Conservation (phyloP, 129 eudicot species). For the Lactuca sativa region DNA sequence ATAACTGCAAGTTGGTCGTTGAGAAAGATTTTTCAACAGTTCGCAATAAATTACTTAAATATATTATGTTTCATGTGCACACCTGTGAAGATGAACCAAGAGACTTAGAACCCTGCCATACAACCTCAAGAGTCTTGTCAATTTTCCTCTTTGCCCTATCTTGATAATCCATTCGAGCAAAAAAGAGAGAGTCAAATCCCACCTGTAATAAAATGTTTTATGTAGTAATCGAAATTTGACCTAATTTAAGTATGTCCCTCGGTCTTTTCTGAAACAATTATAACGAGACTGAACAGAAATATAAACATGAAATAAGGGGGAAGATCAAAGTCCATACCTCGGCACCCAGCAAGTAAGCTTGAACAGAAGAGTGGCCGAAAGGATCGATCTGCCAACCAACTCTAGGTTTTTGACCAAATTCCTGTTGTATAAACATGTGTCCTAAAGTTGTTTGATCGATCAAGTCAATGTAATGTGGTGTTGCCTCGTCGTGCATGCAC, state of each 20-base stretch:
- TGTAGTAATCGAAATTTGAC: background rate
- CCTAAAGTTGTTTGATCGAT: slow-evolving; percentile 95
- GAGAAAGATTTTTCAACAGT: background rate
- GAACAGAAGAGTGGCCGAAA: slow-evolving; percentile 96
- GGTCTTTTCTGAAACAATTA: background rate
- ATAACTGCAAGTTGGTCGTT: slow-evolving; percentile 54
- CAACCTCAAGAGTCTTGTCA: slow-evolving; percentile 87
- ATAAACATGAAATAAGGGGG: background rate
- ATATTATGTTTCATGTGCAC: background rate
- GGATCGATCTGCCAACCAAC: slow-evolving; percentile 99
- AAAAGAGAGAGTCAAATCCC: slow-evolving; percentile 91
- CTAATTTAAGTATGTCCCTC: background rate
- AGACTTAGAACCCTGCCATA: slow-evolving; percentile 93
- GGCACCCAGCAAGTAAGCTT: slow-evolving; percentile 96
- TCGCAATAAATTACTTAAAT: no score
- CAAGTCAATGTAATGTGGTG: slow-evolving; percentile 91
- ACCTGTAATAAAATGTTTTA: slow-evolving; percentile 49
- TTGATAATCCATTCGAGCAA: slow-evolving; percentile 97
- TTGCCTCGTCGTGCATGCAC: slow-evolving; percentile 99
- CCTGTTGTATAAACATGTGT: slow-evolving; percentile 60
- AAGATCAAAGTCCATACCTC: slow-evolving; percentile 53
- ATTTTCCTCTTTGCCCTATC: slow-evolving; percentile 83
- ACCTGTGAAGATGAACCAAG: slow-evolving; percentile 97
- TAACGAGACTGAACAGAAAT: background rate
- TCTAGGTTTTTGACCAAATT: slow-evolving; percentile 83